Percentiles rank a stretch among this genome's conserved stretches.
Conservation (phyloP, 345 rosid genomes). For the Citrus hindsii region DNA sequence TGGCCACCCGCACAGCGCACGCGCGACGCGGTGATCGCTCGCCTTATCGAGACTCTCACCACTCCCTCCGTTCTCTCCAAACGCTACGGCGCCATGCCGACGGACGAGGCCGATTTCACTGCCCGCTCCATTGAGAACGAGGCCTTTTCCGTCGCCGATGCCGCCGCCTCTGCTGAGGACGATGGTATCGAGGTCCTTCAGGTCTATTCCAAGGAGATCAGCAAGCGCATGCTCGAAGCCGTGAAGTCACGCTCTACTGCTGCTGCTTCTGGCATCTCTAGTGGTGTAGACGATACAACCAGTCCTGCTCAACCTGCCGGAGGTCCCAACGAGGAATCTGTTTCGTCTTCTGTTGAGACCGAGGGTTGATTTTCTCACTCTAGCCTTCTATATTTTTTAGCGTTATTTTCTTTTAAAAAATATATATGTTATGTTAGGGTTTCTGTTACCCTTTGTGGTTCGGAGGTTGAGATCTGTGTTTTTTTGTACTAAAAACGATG, state of each 20-base stretch:
- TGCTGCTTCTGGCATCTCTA: background rate
- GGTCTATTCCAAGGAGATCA: conserved; percentile 86
- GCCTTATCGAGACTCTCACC: conserved; percentile 78
- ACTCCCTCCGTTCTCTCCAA: conserved; percentile 78
- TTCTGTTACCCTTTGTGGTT: conserved; percentile 9
- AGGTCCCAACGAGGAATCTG: conserved; percentile 23
- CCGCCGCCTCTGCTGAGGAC: conserved; percentile 46
- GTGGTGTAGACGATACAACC: conserved; percentile 6
- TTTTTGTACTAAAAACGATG: conserved; percentile 29
- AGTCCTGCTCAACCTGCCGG: conserved; percentile 11
- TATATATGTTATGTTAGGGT: conserved; percentile 33
- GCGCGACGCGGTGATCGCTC: conserved; percentile 70
- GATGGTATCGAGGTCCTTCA: conserved; percentile 88
- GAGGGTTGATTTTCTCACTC: conserved; percentile 36
- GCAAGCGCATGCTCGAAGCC: conserved; percentile 77
- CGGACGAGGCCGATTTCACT: conserved; percentile 53
- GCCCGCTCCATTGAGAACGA: conserved; percentile 76
- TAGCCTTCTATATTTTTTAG: conserved; percentile 1
- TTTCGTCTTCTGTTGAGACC: conserved; percentile 19
- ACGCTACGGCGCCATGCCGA: conserved; percentile 68
- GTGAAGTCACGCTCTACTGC: conserved; percentile 50
- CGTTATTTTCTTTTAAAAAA: background rate
- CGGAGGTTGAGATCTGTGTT: conserved; percentile 25
- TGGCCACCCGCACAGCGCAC: conserved; percentile 96
- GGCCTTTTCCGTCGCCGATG: conserved; percentile 58